A percentile compares a stretch with the other conserved stretches of the same genome.
Conservation (phyloP, 2,329 filamentous ascomycete species). For the Xylaria sp. region DNA sequence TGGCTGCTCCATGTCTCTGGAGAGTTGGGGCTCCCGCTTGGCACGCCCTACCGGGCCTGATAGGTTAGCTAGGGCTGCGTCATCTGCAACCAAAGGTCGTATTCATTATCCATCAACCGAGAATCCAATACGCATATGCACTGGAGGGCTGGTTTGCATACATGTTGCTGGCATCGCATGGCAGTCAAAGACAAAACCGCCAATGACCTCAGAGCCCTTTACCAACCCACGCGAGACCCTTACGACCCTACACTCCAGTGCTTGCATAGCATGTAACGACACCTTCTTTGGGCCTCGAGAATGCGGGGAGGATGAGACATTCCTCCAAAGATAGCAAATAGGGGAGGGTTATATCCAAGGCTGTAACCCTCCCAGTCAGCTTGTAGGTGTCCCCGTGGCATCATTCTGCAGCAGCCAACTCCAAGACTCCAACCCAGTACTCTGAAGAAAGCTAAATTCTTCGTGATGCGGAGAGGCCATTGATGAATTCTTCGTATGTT, state of each 20-base stretch:
- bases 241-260: too few species aligned
- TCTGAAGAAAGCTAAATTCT: not conserved
- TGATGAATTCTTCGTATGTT: not conserved
- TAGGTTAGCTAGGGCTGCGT: not conserved
- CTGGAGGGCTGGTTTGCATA: not conserved
- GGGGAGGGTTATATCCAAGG: too few species aligned
- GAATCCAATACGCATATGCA: not conserved
- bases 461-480: not conserved
- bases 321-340: too few species aligned
- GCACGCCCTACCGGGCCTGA: not conserved
- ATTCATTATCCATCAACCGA: not conserved
- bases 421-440: not conserved
- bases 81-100: not conserved
- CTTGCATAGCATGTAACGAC: too few species aligned
- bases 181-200: too few species aligned
- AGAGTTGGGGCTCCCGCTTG: not conserved
- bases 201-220: not conserved
- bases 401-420: not conserved
- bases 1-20: not conserved
- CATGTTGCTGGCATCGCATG: not conserved
- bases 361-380: too few species aligned
- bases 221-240: not conserved
- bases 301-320: too few species aligned
- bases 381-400: not conserved
- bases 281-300: too few species aligned